These are phyloP conservation scores for Adansonia gregorii DNA, from an alignment of 441 rosid species.

Conservation along the genomic window DNA sequence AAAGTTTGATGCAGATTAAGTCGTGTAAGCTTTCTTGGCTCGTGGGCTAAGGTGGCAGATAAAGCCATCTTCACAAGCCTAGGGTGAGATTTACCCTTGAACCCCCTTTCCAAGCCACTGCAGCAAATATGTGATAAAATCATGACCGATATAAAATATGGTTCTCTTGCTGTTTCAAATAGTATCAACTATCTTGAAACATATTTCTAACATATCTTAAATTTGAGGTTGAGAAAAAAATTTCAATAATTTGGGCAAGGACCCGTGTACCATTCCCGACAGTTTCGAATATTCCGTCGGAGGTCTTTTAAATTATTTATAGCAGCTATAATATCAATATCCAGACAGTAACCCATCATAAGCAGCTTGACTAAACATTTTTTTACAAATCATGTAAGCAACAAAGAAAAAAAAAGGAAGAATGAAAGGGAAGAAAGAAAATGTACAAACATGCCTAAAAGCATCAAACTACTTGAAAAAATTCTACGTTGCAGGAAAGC, in stretches of 20 bases:
- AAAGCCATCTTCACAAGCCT: conserved; percentile 85
- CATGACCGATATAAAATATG: conserved; percentile 7
- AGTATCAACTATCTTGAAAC: not conserved
- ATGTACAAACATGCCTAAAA: too few species aligned
- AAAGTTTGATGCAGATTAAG: conserved; percentile 92
- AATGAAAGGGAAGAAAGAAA: too few species aligned
- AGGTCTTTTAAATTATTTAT: not conserved
- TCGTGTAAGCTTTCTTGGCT: conserved; percentile 96
- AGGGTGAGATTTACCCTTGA: conserved; percentile 76
- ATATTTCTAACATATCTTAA: not conserved
- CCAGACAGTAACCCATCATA: too few species aligned
- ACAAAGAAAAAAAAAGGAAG: too few species aligned
- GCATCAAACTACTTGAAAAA: too few species aligned
- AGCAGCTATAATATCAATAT: too few species aligned
- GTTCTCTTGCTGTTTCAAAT: not conserved
- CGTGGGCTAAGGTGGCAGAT: conserved; percentile 93
- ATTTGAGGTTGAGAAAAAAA: not conserved
- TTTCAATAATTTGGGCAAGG: conserved; percentile 23
- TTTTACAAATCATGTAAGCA: too few species aligned
- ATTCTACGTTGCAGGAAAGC: too few species aligned
- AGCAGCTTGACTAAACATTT: too few species aligned
- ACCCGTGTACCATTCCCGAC: not conserved
- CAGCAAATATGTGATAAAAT: conserved; percentile 26
- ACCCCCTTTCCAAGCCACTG: conserved; percentile 90
- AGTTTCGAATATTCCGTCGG: not conserved